Evolutionary conservation across 2,329 filamentous ascomycete species (phyloP).

Genomic region (Didymella pinodella): DNA sequence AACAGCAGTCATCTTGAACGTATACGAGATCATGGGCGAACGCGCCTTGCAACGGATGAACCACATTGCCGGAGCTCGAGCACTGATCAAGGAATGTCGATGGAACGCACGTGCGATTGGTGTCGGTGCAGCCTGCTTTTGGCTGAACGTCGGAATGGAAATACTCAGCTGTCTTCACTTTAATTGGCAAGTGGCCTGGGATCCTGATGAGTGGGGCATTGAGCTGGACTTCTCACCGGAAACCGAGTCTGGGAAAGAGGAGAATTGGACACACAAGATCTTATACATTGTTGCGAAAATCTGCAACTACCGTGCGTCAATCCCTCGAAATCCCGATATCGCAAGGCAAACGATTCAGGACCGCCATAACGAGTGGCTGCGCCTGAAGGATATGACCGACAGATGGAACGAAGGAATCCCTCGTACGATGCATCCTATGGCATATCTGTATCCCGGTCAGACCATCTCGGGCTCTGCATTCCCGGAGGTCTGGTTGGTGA

Average conservation of each 20-base stretch:
- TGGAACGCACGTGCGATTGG: conserved; percentile 84
- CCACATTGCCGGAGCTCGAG: conserved; percentile 84
- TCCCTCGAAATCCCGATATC: conserved; percentile 67
- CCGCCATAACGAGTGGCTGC: conserved; percentile 77
- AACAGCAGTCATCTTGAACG: conserved; percentile 85
- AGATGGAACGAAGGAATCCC: conserved; percentile 82
- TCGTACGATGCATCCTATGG: conserved; percentile 85
- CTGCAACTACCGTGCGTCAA: conserved; percentile 80
- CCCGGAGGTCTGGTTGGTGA: conserved; percentile 88
- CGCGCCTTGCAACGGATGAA: conserved; percentile 82
- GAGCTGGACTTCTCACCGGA: conserved; percentile 74
- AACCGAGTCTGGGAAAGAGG: conserved; percentile 71
- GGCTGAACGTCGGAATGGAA: conserved; percentile 91
- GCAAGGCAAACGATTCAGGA: conserved; percentile 69
- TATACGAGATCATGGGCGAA: conserved; percentile 93
- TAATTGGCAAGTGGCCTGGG: conserved; percentile 87
- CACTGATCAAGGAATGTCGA: conserved; percentile 85
- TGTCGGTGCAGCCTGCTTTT: conserved; percentile 88
- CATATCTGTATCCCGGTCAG: conserved; percentile 74
- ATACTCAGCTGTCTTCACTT: conserved; percentile 86
- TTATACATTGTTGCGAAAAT: conserved; percentile 89
- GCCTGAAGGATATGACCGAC: conserved; percentile 81
- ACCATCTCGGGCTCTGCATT: conserved; percentile 76
- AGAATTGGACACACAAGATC: conserved; percentile 87
- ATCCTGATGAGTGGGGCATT: conserved; percentile 88